A percentile compares a stretch with the other conserved stretches of the same genome.
These are phyloP conservation scores for Posidonia australis DNA, from an alignment of 106 monocot genomes.

Conservation along the genomic window DNA sequence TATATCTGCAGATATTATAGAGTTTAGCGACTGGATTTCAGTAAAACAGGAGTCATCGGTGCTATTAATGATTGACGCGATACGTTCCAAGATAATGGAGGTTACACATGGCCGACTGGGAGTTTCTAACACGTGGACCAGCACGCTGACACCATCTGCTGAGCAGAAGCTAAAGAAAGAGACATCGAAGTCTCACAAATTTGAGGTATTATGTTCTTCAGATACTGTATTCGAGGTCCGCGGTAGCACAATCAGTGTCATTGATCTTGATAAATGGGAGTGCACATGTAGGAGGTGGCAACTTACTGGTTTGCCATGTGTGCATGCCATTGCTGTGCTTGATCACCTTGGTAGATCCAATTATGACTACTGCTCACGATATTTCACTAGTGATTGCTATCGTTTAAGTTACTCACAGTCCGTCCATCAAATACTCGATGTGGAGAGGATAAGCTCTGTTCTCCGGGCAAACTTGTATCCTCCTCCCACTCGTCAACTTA, in stretches of 20 bases:
- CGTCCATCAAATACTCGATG: slow-evolving; percentile 56
- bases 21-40: slow-evolving; percentile 78
- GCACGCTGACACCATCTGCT: slow-evolving; percentile 56
- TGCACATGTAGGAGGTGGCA: slow-evolving; percentile 91
- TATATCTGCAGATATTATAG: slow-evolving; percentile 56
- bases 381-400: slow-evolving; percentile 44
- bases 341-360: slow-evolving; percentile 38
- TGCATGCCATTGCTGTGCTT: slow-evolving; percentile 63
- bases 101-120: slow-evolving; percentile 42
- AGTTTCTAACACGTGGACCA: slow-evolving; percentile 32
- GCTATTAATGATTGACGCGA: slow-evolving; percentile 61
- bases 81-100: slow-evolving; percentile 52
- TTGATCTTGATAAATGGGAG: slow-evolving; percentile 51
- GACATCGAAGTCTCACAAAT: slow-evolving; percentile 34
- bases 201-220: slow-evolving; percentile 78
- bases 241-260: slow-evolving; percentile 59
- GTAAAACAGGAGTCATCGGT: slow-evolving; percentile 55
- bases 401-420: slow-evolving; percentile 37
- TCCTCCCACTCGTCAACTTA: slow-evolving; percentile 38
- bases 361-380: slow-evolving; percentile 61
- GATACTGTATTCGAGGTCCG: slow-evolving; percentile 91
- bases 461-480: slow-evolving; percentile 29
- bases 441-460: slow-evolving; percentile 43
- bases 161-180: slow-evolving; percentile 62
- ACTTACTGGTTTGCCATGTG: slow-evolving; percentile 73